phyloP scores from a whole-genome alignment of 192 early-diverging fungal species.

The Gamsiella multidivaricata region DNA sequence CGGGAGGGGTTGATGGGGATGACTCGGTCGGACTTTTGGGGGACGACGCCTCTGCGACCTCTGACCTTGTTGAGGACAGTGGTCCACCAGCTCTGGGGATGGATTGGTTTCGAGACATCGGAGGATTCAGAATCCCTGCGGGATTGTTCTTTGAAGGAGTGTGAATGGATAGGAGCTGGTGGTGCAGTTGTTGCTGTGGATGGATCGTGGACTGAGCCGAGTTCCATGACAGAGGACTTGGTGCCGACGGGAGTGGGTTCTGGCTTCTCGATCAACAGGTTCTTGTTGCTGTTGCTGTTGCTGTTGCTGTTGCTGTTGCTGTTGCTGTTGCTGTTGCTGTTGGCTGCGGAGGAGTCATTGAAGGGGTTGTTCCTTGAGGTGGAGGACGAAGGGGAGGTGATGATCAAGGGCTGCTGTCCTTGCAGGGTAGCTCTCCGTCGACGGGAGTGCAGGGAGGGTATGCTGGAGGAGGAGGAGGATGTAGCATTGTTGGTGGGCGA shows the following conservation, averaged over 20 bases:
- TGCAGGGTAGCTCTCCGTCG: conserved; percentile 41
- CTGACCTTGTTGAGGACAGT: conserved; percentile 9
- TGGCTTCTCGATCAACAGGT: conserved; percentile 38
- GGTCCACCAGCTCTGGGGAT: conserved; percentile 4
- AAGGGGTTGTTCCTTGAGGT: background rate
- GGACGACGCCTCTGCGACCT: conserved; percentile 17
- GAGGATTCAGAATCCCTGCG: background rate
- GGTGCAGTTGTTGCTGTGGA: background rate
- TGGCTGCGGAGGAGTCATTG: background rate
- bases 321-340: background rate
- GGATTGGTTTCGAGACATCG: background rate
- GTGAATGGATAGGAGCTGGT: background rate
- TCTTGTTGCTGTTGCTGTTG: background rate
- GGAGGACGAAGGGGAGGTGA: conserved; percentile 9
- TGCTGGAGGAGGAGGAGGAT: conserved; percentile 1
- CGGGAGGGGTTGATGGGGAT: conserved; percentile 41
- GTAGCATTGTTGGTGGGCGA: conserved; percentile 9
- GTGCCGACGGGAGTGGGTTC: conserved; percentile 16
- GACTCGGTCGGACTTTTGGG: conserved; percentile 14
- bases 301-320: too few relatives aligned
- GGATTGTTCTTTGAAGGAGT: conserved; percentile 10
- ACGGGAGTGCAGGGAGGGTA: conserved; percentile 38
- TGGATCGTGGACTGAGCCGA: conserved; percentile 22
- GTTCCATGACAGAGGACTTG: conserved; percentile 27
- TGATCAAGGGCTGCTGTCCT: conserved; percentile 37